Conservation (phyloP, 2,329 filamentous ascomycete genomes). For the Monilinia fructigena region DNA sequence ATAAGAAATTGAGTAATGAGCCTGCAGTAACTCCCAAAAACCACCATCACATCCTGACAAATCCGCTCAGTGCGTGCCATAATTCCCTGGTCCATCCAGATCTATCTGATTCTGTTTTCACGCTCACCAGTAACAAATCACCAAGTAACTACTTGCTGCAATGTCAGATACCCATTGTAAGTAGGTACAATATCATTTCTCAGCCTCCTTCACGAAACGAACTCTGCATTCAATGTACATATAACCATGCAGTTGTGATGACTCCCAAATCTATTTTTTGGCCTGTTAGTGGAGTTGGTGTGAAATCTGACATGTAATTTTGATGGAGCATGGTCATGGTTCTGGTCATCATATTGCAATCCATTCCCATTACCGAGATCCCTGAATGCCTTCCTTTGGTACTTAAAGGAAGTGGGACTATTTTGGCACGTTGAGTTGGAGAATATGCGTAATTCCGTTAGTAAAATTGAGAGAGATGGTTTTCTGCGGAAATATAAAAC, state of each 20-base stretch:
- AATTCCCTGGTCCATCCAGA: not conserved
- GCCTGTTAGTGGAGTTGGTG: not conserved
- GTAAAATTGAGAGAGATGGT: not conserved
- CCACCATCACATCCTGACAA: constrained; percentile 19
- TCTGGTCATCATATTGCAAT: constrained; percentile 9
- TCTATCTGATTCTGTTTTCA: not conserved
- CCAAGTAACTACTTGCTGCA: not conserved
- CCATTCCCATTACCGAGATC: constrained; percentile 2
- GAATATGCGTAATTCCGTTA: not conserved
- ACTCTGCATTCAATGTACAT: not conserved
- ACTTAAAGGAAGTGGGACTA: not conserved
- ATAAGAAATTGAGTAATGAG: constrained; percentile 4
- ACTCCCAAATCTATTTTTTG: constrained; percentile 12
- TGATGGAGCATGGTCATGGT: constrained; percentile 4
- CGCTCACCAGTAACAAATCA: not conserved
- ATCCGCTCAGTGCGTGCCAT: not conserved
- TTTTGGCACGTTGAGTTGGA: not conserved
- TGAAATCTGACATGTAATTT: constrained; percentile 14
- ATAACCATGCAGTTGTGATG: not conserved
- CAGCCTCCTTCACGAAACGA: constrained; percentile 10
- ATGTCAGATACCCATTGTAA: constrained; percentile 4
- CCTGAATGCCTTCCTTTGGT: constrained; percentile 2
- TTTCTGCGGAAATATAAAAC: not conserved
- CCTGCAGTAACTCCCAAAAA: not conserved
- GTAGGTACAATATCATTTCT: not conserved